Base-by-base conservation (phyloP, 108 stramenopile species). In the Pseudonitzschia delicatissima region DNA sequence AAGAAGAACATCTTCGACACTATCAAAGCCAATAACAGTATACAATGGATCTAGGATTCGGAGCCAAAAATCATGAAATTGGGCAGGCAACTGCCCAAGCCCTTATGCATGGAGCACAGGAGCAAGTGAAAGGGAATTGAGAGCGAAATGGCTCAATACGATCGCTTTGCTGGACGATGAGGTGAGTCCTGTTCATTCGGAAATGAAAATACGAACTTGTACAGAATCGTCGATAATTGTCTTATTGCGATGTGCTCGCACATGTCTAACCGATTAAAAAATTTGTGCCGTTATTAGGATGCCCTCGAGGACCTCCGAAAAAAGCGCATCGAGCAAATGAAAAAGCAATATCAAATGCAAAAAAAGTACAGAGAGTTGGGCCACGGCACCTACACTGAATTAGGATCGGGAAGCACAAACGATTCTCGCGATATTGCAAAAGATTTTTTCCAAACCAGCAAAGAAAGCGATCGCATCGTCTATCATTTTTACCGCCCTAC, bases 401-500 rank as follows among this genome's bases (percentile, higher is more conserved):
- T 98, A 31, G 70, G 81, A 9, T 85, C 73, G 45, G 84, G 89
- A 59, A 73, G 82, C 35, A 72, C 77, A 66, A 67, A 77, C 11
- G 75, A 64, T 40, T 53, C 57, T 11, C 70, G 84, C 6, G 88
- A 90, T 66, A 79, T 85, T 17, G 89, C 86, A 52, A 72, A 73
- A 49, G 90, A 90, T 1, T 99, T 99, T 66, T 99, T 99, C 72
- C 86, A 93, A 4, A 94, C 90, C 2, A 72, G 94, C 51, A 98
- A 97, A 74, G 59, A 77, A 21, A 84, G 84, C 31, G 66, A 78
- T 50, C 75, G 94, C 11, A 48, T 98, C 66, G 90, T 97, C n/a
- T 85, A 96, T 7, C 99, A 99, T 80, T 99, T 99, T 74, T 94
- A 97, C 74, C 78, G 99, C 8, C 84, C 91, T 7, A 82, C 89